phyloP scores from a whole-genome alignment of 306 rosid species.

The Quercus rubra region DNA sequence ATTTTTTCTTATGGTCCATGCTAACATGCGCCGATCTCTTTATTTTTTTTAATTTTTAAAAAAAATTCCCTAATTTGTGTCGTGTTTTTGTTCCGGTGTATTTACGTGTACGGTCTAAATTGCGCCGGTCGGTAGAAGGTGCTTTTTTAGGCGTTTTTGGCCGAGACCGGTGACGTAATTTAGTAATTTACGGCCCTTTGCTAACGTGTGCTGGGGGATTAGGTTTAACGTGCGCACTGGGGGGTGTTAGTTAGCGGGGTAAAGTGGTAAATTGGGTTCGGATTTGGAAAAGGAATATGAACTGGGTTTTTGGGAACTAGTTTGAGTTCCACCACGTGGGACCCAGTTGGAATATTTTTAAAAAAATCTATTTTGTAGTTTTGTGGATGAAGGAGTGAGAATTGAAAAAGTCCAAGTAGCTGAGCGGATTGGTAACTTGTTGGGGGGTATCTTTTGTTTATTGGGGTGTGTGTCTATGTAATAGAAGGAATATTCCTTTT shows the following conservation, averaged over 20 bases:
- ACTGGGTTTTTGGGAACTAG: constrained; percentile 17
- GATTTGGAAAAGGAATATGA: constrained; percentile 15
- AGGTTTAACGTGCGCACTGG: too few relatives aligned
- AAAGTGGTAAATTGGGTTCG: background rate
- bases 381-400: constrained; percentile 10
- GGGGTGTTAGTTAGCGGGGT: background rate
- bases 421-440: background rate
- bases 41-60: background rate
- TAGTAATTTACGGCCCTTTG: background rate
- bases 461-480: background rate
- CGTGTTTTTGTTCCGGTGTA: background rate
- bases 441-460: background rate
- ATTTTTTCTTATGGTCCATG: background rate
- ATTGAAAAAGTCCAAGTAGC: constrained; percentile 27
- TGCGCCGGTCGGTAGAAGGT: background rate
- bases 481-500: constrained; percentile 29
- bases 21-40: background rate
- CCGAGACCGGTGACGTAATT: background rate
- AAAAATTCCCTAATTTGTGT: too few relatives aligned
- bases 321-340: constrained; percentile 29
- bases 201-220: constrained; percentile 20
- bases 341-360: background rate
- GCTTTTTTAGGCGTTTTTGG: background rate
- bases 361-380: constrained; percentile 19
- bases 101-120: background rate